Base-by-base conservation (phyloP, 1,284 basidiomycete species). In the Austropuccinia psidii region DNA sequence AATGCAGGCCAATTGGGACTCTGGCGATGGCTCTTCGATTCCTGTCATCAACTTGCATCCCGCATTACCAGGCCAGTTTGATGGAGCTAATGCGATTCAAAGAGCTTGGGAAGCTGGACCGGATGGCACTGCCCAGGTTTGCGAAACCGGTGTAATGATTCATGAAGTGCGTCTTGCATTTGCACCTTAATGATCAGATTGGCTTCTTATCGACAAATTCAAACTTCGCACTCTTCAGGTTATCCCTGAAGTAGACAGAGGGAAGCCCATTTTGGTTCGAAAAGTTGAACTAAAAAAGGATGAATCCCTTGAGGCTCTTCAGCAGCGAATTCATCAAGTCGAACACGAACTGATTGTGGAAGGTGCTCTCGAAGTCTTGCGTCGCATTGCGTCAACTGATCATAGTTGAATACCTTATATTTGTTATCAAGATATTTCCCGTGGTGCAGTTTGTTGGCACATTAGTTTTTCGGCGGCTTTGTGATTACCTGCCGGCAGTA, bases 21-120 rank as follows among this genome's bases (percentile, higher is more conserved):
- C 64, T 24, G 31, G 19, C 33, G n/a, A 9, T 35, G 7, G 8
- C 17, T 17, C 1, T 11, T 33, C 85, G 5, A 87, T 95, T 6
- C 89, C 91, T 0, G 90, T 96, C 77, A 96, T 98, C 84, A 98
- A 98, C 80, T 84, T 98, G 11, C 96, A 98, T 79, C 95, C 96
- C 9, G 96, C 95, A 5, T 84, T 98, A 1, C 96, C 96, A 0
- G 91, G 91, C 0, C 88, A 90, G 6, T 98, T 98, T 77, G 94
- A 97, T 78, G 96, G 96, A 9, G 88, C 92, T 4, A 85, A 90
- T 78, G 93, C 94, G 0, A 91, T 98, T 73, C 86, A 89, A 74
- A 84, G 95, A 27, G 92, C 93, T 1, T 94, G 87, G 79, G 91
- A 91, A 76, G 93, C 93, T 49, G 0, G 95, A 89, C 80, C 85